Percentiles rank a stretch among this genome's conserved stretches.
Evolutionary conservation across 306 rosid species (phyloP).

Genomic region (Ochetophila trinervis): DNA sequence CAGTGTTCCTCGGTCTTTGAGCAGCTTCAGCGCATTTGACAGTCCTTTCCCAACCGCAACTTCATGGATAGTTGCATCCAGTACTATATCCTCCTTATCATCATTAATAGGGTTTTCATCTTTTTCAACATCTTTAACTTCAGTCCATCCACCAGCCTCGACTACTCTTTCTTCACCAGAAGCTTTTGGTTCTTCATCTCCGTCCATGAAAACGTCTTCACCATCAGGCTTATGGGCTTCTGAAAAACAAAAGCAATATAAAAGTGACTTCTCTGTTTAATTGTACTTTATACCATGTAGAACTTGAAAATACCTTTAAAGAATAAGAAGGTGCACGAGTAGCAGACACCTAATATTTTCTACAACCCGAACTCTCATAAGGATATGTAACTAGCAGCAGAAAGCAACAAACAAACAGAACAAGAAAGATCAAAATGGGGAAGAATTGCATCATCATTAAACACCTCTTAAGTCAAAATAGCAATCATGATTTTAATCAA

Average conservation of each 20-base stretch:
- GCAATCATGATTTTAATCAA: no score
- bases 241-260: conserved; percentile 38
- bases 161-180: conserved; percentile 46
- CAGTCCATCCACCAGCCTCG: conserved; percentile 83
- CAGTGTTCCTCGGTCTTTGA: conserved; percentile 88
- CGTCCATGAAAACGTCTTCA: conserved; percentile 86
- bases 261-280: background rate
- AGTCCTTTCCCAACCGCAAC: conserved; percentile 84
- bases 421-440: background rate
- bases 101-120: conserved; percentile 52
- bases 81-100: conserved; percentile 55
- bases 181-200: conserved; percentile 56
- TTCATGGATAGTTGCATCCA: conserved; percentile 91
- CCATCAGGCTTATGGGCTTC: conserved; percentile 80
- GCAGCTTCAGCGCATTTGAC: conserved; percentile 79
- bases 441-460: no score
- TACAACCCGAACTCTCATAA: no score
- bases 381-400: no score
- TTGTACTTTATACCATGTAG: background rate
- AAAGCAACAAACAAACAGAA: no score
- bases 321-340: background rate
- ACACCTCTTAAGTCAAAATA: no score
- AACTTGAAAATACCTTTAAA: background rate
- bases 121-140: conserved; percentile 55
- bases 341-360: no score